A percentile compares a stretch with the other conserved stretches of the same genome.
phyloP scores from a whole-genome alignment of 2,329 filamentous ascomycete species.

The Madurella mycetomatis region DNA sequence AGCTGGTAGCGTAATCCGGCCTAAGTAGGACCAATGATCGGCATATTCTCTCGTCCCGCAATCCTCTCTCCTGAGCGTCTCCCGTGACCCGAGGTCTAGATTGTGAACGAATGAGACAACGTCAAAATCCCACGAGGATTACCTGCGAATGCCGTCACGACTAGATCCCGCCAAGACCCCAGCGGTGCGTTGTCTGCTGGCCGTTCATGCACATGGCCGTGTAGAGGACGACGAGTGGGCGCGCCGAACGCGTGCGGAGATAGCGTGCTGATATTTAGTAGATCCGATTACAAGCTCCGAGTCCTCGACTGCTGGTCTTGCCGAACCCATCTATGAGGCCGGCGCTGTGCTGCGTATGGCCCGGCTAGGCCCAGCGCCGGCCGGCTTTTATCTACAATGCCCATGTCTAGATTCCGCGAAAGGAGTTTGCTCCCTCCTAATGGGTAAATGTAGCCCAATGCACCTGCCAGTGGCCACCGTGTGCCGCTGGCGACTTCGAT shows the following conservation, averaged over 20 bases:
- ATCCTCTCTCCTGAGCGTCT: constrained; percentile 3
- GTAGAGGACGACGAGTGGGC: constrained; percentile 2
- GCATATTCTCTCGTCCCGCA: constrained; percentile 9
- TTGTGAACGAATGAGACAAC: constrained; percentile 36
- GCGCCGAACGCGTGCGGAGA: not conserved
- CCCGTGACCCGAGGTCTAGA: constrained; percentile 7
- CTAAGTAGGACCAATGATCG: constrained; percentile 17
- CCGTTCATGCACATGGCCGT: constrained; percentile 10
- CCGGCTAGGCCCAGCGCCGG: constrained; percentile 14
- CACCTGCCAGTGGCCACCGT: constrained; percentile 1
- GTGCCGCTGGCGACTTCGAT: constrained; percentile 1
- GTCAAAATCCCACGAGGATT: constrained; percentile 36
- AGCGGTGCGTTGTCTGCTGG: not conserved
- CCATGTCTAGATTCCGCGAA: constrained; percentile 26
- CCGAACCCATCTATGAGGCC: constrained; percentile 3
- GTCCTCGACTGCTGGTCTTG: constrained; percentile 3
- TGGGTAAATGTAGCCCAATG: constrained; percentile 29
- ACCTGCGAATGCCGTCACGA: constrained; percentile 13
- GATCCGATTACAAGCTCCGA: constrained; percentile 3
- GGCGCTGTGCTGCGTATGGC: constrained; percentile 10
- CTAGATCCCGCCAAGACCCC: not conserved
- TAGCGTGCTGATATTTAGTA: constrained; percentile 10
- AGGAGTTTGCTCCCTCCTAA: constrained; percentile 31
- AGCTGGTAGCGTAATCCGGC: constrained; percentile 20
- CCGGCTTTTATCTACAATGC: constrained; percentile 28